Evolutionary conservation across 1,284 basidiomycete species (phyloP).

Genomic region (Pseudozyma flocculosa): DNA sequence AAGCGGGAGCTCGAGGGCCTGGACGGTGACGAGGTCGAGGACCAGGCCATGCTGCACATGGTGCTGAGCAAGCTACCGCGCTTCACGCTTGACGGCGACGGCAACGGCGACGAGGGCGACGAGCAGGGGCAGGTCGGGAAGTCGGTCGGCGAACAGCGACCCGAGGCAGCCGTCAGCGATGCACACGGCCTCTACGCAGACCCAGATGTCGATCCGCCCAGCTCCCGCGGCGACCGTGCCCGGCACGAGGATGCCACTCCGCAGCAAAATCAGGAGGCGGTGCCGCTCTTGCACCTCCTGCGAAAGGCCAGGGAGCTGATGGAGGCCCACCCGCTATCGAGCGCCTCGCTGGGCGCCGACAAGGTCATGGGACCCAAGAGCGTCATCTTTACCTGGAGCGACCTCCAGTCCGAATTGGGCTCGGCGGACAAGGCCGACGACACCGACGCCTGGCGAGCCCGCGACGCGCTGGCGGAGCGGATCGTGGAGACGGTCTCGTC

Average conservation of each 20-base stretch:
- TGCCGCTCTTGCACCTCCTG: slow-evolving; percentile 14
- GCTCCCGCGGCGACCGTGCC: slow-evolving; percentile 8
- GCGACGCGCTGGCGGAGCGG: slow-evolving; percentile 1
- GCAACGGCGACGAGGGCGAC: neutral
- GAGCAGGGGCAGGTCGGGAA: too few relatives aligned
- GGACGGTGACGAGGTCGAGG: slow-evolving; percentile 19
- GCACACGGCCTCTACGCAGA: slow-evolving; percentile 15
- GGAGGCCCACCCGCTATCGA: slow-evolving; percentile 7
- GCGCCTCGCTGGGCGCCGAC: slow-evolving; percentile 9
- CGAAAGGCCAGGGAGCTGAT: slow-evolving; percentile 11
- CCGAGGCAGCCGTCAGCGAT: neutral
- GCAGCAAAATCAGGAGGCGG: neutral
- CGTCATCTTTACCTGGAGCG: slow-evolving; percentile 38
- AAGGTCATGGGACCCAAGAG: slow-evolving; percentile 32
- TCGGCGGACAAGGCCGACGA: too few relatives aligned
- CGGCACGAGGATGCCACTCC: neutral
- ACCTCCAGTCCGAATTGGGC: neutral
- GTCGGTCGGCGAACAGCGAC: too few relatives aligned
- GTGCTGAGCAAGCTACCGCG: slow-evolving; percentile 21
- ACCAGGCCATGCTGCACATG: slow-evolving; percentile 41
- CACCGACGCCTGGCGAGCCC: slow-evolving; percentile 1
- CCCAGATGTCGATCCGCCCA: slow-evolving; percentile 32
- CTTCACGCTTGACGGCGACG: slow-evolving; percentile 1
- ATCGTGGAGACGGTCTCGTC: neutral
- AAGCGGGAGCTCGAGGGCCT: slow-evolving; percentile 11